These are phyloP conservation scores for Phanerodontia chrysosporium DNA, from an alignment of 768 basidiomycete species.

Conservation along the genomic window DNA sequence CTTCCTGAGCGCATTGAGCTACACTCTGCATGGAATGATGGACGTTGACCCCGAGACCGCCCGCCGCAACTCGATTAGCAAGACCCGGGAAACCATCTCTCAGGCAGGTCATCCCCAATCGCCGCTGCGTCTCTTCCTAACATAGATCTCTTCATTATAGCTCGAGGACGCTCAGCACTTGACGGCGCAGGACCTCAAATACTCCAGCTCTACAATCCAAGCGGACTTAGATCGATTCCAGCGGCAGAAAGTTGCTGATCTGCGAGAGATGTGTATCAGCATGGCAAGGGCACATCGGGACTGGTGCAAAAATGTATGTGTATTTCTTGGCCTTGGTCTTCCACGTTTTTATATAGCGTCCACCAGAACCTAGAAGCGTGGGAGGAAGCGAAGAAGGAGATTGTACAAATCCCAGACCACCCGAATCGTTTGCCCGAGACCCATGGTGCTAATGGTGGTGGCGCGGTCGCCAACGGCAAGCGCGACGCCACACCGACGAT, in stretches of 20 bases:
- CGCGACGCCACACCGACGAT: conserved; percentile 70
- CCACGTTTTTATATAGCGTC: not conserved
- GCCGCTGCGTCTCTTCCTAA: too few relatives aligned
- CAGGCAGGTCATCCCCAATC: too few relatives aligned
- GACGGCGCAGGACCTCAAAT: conserved; percentile 91
- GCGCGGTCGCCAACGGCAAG: conserved; percentile 36
- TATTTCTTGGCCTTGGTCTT: not conserved
- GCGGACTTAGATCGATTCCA: conserved; percentile 98
- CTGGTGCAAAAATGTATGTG: conserved; percentile 88
- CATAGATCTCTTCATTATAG: conserved; percentile 35
- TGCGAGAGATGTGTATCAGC: conserved; percentile 89
- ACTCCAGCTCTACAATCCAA: conserved; percentile 93
- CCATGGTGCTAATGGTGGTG: conserved; percentile 28
- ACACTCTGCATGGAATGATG: conserved; percentile 97
- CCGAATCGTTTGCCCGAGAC: conserved; percentile 65
- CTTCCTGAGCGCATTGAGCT: conserved; percentile 84
- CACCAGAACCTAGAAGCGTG: conserved; percentile 91
- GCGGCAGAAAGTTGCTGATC: conserved; percentile 95
- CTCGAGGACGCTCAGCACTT: conserved; percentile 93
- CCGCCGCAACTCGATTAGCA: conserved; percentile 86
- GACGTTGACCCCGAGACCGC: conserved; percentile 98
- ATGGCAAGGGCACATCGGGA: conserved; percentile 90
- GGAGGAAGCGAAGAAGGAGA: conserved; percentile 93
- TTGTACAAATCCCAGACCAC: conserved; percentile 86
- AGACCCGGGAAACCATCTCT: conserved; percentile 92